Evolutionary conservation across 2,329 filamentous ascomycete species (phyloP), one percentile per base, ranked within the genome.

Genomic region (Eutypa lata): DNA sequence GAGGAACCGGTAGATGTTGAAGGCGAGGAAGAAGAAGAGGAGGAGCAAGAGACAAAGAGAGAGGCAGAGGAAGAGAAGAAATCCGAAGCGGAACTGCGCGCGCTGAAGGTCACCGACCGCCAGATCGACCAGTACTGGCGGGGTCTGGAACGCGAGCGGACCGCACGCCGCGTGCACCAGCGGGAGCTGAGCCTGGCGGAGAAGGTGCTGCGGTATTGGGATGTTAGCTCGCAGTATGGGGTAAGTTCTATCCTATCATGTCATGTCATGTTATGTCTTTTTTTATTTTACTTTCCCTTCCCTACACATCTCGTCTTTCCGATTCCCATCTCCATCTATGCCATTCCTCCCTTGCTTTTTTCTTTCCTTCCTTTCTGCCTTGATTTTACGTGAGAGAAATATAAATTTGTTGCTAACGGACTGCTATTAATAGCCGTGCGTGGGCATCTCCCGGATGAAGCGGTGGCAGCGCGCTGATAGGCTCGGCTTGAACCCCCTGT

Each of bases 171-270:
- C 62, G 85, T 96, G 35, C 94, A 97, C 65, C 91, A 96, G 72
- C 72, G 87, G 62, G 86, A 79, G 2, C 67, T 97, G 61, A 80
- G 77, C 11, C 60, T 89, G 45, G 79, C 88, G 52, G 92, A 97
- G 78, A 96, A 93, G 76, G 84, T 97, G 24, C 72, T 97, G 64
- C 79, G 93, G 57, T 90, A 96, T 68, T 99, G 94, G 72, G 94
- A 99, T 69, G 88, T 96, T 60, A 94, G 87, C 65, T 90, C 83
- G 55, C 90, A 96, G 65, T 99, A 90, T 69, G 94, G 94, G 52
- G 91, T 96, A 83, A 76, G 89, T 84, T n/a, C 50, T 14, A n/a
- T n/a, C n/a, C n/a, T n/a, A n/a, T n/a, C n/a, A n/a, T n/a, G n/a
- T n/a, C n/a, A n/a, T n/a, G n/a, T n/a, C n/a, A n/a, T n/a, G n/a